These are phyloP conservation scores for Basipetospora sp. DNA, from an alignment of 2,329 filamentous ascomycete species.

Conservation along the genomic window DNA sequence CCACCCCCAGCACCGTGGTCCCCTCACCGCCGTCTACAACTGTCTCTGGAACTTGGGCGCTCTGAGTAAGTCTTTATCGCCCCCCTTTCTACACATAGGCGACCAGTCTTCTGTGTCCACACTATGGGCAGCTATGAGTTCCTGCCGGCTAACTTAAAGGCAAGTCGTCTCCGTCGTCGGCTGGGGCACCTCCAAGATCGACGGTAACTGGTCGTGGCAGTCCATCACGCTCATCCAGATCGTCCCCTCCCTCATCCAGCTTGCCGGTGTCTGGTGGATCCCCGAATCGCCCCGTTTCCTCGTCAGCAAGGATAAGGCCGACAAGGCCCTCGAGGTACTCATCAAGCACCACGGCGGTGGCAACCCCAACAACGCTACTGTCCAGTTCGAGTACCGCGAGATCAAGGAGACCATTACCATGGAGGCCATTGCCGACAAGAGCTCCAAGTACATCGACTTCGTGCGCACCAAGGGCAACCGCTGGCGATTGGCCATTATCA, in stretches of 20 bases:
- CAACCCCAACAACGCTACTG: slow-evolving; percentile 40
- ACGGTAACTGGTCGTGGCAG: slow-evolving; percentile 51
- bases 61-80: slow-evolving; percentile 12
- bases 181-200: slow-evolving; percentile 45
- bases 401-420: slow-evolving; percentile 49
- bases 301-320: slow-evolving; percentile 45
- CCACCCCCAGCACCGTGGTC: slow-evolving; percentile 53
- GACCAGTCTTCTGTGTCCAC: no score
- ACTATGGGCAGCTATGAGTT: no score
- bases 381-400: slow-evolving; percentile 52
- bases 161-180: slow-evolving; percentile 43
- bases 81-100: no score
- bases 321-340: slow-evolving; percentile 46
- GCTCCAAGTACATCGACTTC: slow-evolving; percentile 45
- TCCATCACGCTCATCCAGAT: slow-evolving; percentile 51
- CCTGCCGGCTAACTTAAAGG: background rate
- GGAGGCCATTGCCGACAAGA: slow-evolving; percentile 34
- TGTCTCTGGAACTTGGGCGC: slow-evolving; percentile 51
- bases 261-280: slow-evolving; percentile 46
- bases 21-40: slow-evolving; percentile 52
- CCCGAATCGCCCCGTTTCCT: slow-evolving; percentile 55
- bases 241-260: slow-evolving; percentile 45
- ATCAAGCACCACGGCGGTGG: slow-evolving; percentile 51
- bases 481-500: slow-evolving; percentile 45
- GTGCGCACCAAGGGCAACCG: slow-evolving; percentile 48